Percentiles rank a stretch among this genome's conserved stretches.
These are phyloP conservation scores for Quercus glauca DNA, from an alignment of 306 rosid genomes.

Conservation along the genomic window DNA sequence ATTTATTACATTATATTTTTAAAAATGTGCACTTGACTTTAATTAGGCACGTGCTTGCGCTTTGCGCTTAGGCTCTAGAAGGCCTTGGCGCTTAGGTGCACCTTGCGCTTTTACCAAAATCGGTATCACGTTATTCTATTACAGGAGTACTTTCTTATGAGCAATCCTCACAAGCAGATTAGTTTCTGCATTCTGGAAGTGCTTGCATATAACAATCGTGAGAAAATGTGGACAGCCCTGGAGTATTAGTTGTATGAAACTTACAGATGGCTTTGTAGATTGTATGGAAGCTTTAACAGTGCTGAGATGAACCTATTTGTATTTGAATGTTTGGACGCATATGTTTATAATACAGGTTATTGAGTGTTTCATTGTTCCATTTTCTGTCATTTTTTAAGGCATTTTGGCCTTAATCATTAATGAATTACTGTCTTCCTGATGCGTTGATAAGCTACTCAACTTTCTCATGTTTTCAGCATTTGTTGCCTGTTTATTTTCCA, in stretches of 20 bases:
- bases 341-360: neutral
- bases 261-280: neutral
- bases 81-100: no score
- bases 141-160: no score
- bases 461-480: neutral
- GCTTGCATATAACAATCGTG: neutral
- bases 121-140: no score
- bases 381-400: slow-evolving; percentile 9
- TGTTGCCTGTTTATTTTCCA: neutral
- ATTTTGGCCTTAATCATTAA: neutral
- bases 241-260: no score
- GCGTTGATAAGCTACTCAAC: neutral
- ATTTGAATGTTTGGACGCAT: neutral
- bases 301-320: neutral
- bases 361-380: neutral
- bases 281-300: neutral
- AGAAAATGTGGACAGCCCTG: neutral
- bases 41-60: no score
- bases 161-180: no score
- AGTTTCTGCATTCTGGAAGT: neutral
- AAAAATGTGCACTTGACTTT: no score
- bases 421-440: neutral
- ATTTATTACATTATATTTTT: no score
- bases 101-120: no score
- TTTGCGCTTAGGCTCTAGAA: no score